A percentile compares a stretch with the other conserved stretches of the same genome.
Evolutionary conservation across 78 protist species (phyloP).

Genomic region (Chrysochromulina tobinii): DNA sequence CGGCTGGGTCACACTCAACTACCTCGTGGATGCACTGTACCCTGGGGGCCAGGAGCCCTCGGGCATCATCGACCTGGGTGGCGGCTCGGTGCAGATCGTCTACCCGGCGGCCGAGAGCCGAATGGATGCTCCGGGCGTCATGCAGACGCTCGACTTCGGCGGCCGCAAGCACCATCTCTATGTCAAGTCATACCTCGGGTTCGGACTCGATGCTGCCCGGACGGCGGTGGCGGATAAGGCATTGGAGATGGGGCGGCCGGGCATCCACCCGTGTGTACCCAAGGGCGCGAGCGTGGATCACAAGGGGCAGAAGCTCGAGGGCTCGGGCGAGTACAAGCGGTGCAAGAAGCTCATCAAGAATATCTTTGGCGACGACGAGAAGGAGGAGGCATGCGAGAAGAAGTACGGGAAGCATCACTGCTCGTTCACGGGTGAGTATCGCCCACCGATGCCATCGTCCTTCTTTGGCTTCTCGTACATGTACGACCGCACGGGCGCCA

Average conservation of each 20-base stretch:
- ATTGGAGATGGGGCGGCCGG: neutral
- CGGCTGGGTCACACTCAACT: conserved; percentile 50
- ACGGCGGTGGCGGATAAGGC: neutral
- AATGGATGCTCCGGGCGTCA: neutral
- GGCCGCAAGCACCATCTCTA: neutral
- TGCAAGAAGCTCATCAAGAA: neutral
- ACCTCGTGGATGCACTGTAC: neutral
- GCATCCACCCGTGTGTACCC: neutral
- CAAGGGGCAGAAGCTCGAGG: neutral
- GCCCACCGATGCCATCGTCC: neutral
- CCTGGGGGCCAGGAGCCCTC: neutral
- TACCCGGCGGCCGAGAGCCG: neutral
- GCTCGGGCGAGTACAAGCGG: neutral
- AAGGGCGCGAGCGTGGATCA: neutral
- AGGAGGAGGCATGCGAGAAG: too few relatives aligned
- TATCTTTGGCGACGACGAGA: neutral
- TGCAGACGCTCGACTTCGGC: neutral
- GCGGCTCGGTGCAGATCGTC: conserved; percentile 44
- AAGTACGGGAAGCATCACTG: neutral
- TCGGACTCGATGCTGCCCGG: neutral
- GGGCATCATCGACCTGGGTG: conserved; percentile 47
- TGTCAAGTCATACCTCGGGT: conserved; percentile 12
- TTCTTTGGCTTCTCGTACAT: conserved; percentile 6
- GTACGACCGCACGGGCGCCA: conserved; percentile 3
- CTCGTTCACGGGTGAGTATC: neutral